Conservation (phyloP, 1,284 basidiomycete genomes). For the Irpex rosettiformis region DNA sequence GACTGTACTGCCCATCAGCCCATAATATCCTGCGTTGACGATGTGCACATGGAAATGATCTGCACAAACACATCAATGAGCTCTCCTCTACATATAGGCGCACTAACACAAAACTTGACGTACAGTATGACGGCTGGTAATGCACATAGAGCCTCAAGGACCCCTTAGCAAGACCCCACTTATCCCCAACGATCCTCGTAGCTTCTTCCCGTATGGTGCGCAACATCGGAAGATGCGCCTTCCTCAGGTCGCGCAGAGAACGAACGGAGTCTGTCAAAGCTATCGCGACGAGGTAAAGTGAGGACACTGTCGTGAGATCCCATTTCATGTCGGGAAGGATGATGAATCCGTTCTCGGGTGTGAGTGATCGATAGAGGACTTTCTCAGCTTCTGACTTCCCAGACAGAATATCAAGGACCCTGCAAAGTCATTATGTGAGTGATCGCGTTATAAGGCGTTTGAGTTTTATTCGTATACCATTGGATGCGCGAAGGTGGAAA, state of each 20-base stretch:
- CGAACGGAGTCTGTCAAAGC: constrained; percentile 53
- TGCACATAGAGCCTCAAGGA: constrained; percentile 84
- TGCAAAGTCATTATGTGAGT: constrained; percentile 26
- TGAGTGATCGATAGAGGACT: constrained; percentile 63
- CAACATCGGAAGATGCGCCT: constrained; percentile 67
- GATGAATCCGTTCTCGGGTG: constrained; percentile 62
- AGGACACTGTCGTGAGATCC: constrained; percentile 74
- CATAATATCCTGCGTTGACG: constrained; percentile 71
- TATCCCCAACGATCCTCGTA: constrained; percentile 47
- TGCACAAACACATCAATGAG: constrained; percentile 27
- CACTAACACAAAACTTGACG: constrained; percentile 29
- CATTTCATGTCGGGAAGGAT: constrained; percentile 93
- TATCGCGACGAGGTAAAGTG: constrained; percentile 77
- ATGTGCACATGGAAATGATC: constrained; percentile 97
- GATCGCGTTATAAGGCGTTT: not conserved
- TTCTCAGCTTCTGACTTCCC: constrained; percentile 80
- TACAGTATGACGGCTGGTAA: constrained; percentile 96
- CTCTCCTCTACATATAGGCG: not conserved
- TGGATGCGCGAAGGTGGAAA: constrained; percentile 74
- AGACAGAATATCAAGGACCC: constrained; percentile 86
- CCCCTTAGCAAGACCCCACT: constrained; percentile 58
- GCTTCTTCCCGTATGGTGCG: constrained; percentile 61
- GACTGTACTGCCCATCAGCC: constrained; percentile 70
- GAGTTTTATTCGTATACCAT: constrained; percentile 58
- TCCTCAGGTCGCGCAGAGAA: constrained; percentile 69